Percentiles rank a stretch among this genome's conserved stretches.
These are phyloP conservation scores for Ustilago vetiveriae DNA, from an alignment of 1,284 basidiomycete species.

Conservation along the genomic window DNA sequence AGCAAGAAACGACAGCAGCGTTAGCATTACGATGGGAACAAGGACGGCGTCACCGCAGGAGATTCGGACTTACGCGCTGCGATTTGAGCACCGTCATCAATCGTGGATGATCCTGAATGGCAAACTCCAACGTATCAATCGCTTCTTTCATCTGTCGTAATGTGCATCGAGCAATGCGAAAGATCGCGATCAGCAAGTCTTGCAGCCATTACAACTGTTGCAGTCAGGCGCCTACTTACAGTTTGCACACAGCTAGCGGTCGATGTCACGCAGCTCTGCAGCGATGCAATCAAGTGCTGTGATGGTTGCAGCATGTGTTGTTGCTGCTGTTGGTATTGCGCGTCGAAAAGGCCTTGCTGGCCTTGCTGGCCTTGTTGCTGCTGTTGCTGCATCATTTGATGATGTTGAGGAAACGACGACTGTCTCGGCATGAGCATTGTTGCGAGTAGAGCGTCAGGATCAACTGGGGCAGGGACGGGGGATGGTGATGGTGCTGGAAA, in stretches of 20 bases:
- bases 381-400: constrained; percentile 11
- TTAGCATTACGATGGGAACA: neutral
- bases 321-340: constrained; percentile 18
- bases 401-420: constrained; percentile 28
- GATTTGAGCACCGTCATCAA: constrained; percentile 46
- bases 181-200: neutral
- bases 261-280: constrained; percentile 35
- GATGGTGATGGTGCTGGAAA: constrained; percentile 1
- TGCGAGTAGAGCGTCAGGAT: no score
- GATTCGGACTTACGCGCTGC: constrained; percentile 27
- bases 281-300: constrained; percentile 29
- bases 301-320: constrained; percentile 37
- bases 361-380: constrained; percentile 1
- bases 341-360: constrained; percentile 14
- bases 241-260: constrained; percentile 34
- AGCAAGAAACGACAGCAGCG: neutral
- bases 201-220: no score
- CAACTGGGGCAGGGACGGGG: neutral
- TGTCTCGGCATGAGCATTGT: constrained; percentile 32
- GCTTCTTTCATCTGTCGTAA: constrained; percentile 35
- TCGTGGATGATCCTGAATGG: constrained; percentile 43
- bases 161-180: neutral
- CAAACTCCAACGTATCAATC: constrained; percentile 33
- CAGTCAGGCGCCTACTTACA: no score
- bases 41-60: neutral